Evolutionary conservation across 2,329 filamentous ascomycete genomes (phyloP).

Genomic region (Ophiostoma novo-ulmi): DNA sequence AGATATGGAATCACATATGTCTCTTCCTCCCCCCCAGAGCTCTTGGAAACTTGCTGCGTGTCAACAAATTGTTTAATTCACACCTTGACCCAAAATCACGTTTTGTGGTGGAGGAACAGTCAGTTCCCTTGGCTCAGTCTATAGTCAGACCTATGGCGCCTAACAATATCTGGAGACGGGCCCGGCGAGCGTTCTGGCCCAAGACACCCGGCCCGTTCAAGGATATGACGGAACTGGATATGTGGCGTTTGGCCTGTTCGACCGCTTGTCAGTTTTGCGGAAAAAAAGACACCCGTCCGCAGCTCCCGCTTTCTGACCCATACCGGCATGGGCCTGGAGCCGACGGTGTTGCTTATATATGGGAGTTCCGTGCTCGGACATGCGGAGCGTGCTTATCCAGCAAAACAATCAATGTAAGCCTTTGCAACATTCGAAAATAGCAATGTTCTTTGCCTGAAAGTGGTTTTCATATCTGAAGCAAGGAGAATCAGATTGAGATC

Average conservation of each 20-base stretch:
- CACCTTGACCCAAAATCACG: constrained; percentile 49
- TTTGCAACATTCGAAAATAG: neutral
- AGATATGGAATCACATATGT: constrained; percentile 68
- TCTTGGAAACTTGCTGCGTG: constrained; percentile 59
- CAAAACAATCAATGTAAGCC: constrained; percentile 59
- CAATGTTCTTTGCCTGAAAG: neutral
- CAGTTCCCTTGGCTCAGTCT: neutral
- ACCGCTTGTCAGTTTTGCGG: constrained; percentile 64
- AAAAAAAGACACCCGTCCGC: constrained; percentile 33
- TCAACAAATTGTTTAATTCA: constrained; percentile 62
- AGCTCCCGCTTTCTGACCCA: constrained; percentile 36
- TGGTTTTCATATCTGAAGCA: neutral
- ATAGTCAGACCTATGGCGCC: constrained; percentile 41
- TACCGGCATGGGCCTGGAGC: constrained; percentile 59
- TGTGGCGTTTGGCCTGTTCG: constrained; percentile 67
- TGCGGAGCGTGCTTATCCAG: constrained; percentile 62
- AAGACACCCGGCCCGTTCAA: constrained; percentile 64
- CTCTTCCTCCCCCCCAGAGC: constrained; percentile 58
- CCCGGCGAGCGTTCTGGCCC: constrained; percentile 60
- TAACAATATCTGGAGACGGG: constrained; percentile 65
- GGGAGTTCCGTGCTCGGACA: constrained; percentile 62
- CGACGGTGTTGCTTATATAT: constrained; percentile 59
- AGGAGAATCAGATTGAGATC: neutral
- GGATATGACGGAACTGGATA: constrained; percentile 63
- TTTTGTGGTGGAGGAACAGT: neutral